Base-by-base conservation (phyloP, 208 protist species). In the Angomonas ambiguus region DNA sequence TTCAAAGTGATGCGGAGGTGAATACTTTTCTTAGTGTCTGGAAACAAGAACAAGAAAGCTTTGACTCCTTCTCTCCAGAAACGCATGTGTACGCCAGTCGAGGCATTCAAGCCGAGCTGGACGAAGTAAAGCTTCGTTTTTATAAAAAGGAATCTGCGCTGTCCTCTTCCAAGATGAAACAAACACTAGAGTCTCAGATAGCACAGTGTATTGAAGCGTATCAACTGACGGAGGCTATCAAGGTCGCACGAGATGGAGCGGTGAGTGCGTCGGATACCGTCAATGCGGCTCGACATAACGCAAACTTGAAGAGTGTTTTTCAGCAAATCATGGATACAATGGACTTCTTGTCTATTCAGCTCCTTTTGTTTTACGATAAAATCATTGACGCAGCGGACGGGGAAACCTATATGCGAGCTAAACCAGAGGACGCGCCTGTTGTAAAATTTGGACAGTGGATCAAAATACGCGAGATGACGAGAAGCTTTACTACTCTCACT, bases 371-470 rank as follows among this genome's bases (percentile, higher is more conserved):
- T 62, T 93, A 95, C 71, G 92, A 97, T 74, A 71, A 79, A 20
- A 65, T 93, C 3, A 62, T 97, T 13, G 83, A 93, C 22, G 81
- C 70, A 51, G 85, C 57, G 51, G 92, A 94, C 35, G 83, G 78
- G 38, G 92, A 97, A 63, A 91, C 82, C 33, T 69, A 94, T 4
- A 86, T 83, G 65, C 75, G 81, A 24, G 70, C 48, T 18, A 58
- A 83, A n/a, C 81, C 80, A 13, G 49, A 72, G 30, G 30, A 58
- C 20, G 77, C 82, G 60, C 79, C 83, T 3, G 80, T 92, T 6
- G 64, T 94, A 30, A 96, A 93, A 69, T 97, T 85, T 41, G 92
- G 92, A 22, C 74, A 95, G 60, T 97, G 92, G 90, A 86, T 94
- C 16, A 96, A 94, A 64, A 82, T 91, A 34, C 85, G 89, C 69